Base-by-base conservation (phyloP, 225 moss, liverwort and hornwort genomes). In the Marchantia paleacea region DNA sequence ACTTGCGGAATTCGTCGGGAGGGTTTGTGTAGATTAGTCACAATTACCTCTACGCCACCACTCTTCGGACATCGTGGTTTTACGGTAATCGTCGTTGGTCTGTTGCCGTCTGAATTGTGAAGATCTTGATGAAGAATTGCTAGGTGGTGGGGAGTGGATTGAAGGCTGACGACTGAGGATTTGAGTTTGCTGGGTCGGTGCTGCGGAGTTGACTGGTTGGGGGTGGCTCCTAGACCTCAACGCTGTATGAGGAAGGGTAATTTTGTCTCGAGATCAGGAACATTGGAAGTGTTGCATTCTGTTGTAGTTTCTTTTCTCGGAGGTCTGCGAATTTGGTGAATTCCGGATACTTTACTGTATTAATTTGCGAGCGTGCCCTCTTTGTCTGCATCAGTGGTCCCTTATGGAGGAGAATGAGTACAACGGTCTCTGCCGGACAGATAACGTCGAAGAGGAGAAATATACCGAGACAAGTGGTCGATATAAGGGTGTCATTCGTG, bases 361-460 rank as follows among this genome's bases (percentile, higher is more conserved):
- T 52, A 72, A 72, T 12, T 50, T 2, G 19, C 52, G 72, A 72
- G 48, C 9, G 25, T 55, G 7, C 61, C 25, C 8, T 8, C 47
- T 25, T 9, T 79, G 52, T n/a, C 31, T 80, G 48, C 26, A 71
- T n/a, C 82, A 86, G 84, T 82, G 81, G 52, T 72, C 48, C 52
- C 14, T 62, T 13, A 88, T 88, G 88, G 88, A 88, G 72, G 88
- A 85, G 71, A 82, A 85, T 63, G 88, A 81, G 57, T 83, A 72
- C 54, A 61, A 53, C 72, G 74, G 70, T 67, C 83, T 62, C n/a
- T 83, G 52, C 65, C 81, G 67, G 26, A 51, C 8, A 70, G 85
- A 88, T 58, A 70, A 3, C 26, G 79, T 88, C 49, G 80, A 81
- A 61, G 85, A 81, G 54, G 81, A 85, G 55, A 81, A 48, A 26